Percentiles rank a stretch among this genome's conserved stretches.
Evolutionary conservation across 257 asterid species (phyloP).

Genomic region (Primulina tabacum): DNA sequence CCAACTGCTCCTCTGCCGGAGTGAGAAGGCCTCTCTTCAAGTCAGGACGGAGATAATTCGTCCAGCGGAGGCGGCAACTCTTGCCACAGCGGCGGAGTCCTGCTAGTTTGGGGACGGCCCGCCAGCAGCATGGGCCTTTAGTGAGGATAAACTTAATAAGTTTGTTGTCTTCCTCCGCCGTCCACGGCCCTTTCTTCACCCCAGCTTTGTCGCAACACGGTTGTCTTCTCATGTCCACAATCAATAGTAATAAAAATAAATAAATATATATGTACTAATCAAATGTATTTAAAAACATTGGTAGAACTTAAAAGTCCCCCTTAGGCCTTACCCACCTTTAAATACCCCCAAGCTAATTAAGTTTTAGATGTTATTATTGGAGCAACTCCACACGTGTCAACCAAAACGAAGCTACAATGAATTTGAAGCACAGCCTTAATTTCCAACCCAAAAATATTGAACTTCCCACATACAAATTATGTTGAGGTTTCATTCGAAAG

Average conservation of each 20-base stretch:
- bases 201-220: slow-evolving; percentile 97
- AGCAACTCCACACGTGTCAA: slow-evolving; percentile 46
- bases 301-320: slow-evolving; percentile 32
- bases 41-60: slow-evolving; percentile 96
- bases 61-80: slow-evolving; percentile 97
- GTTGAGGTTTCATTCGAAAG: too few relatives aligned
- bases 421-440: background rate
- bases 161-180: slow-evolving; percentile 91
- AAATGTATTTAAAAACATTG: background rate
- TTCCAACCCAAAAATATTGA: too few relatives aligned
- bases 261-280: background rate
- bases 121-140: slow-evolving; percentile 97
- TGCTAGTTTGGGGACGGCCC: slow-evolving; percentile 97
- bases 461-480: too few relatives aligned
- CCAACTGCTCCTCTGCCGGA: slow-evolving; percentile 79
- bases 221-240: slow-evolving; percentile 70
- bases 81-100: slow-evolving; percentile 97
- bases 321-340: slow-evolving; percentile 90
- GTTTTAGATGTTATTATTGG: background rate
- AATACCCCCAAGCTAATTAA: slow-evolving; percentile 38
- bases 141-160: slow-evolving; percentile 74
- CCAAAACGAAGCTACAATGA: slow-evolving; percentile 44
- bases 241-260: background rate
- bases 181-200: slow-evolving; percentile 99
- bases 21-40: slow-evolving; percentile 89